These are phyloP conservation scores for Trypanosoma melophagium DNA, from an alignment of 208 protist species.

Conservation along the genomic window DNA sequence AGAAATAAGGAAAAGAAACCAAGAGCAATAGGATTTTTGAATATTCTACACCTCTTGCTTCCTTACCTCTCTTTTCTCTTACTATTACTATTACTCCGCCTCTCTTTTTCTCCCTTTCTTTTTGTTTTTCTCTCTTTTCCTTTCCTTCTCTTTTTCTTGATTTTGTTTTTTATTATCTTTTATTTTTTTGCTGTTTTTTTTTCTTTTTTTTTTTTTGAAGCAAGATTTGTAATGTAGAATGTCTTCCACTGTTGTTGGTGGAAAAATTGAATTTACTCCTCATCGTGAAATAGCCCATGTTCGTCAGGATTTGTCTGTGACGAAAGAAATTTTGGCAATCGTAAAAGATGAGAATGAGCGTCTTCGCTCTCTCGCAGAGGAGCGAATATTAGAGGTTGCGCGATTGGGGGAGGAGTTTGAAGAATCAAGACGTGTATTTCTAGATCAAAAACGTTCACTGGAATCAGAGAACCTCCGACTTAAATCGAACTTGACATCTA, in stretches of 20 bases:
- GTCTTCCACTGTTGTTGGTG: neutral
- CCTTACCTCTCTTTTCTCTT: neutral
- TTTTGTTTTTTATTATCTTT: slow-evolving; percentile 8
- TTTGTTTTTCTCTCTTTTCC: neutral
- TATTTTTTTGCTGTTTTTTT: slow-evolving; percentile 6
- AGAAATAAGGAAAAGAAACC: neutral
- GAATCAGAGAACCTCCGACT: slow-evolving; percentile 8
- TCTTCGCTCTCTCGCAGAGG: slow-evolving; percentile 4
- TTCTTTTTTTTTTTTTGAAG: slow-evolving; percentile 9
- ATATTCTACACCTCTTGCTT: neutral
- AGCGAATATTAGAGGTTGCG: neutral
- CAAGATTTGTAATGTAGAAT: neutral
- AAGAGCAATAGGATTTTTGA: neutral
- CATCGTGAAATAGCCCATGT: slow-evolving; percentile 23
- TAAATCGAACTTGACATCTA: neutral
- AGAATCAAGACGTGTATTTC: slow-evolving; percentile 5
- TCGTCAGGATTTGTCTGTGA: slow-evolving; percentile 22
- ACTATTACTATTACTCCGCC: neutral
- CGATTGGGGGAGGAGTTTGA: slow-evolving; percentile 9
- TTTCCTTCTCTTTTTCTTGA: neutral
- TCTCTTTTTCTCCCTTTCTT: slow-evolving; percentile 4
- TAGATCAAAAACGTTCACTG: slow-evolving; percentile 5
- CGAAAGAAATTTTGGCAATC: slow-evolving; percentile 14
- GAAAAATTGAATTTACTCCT: slow-evolving; percentile 7
- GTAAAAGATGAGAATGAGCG: slow-evolving; percentile 18